These are phyloP conservation scores for Takashimella tepidaria DNA, from an alignment of 1,284 basidiomycete genomes.

Conservation along the genomic window DNA sequence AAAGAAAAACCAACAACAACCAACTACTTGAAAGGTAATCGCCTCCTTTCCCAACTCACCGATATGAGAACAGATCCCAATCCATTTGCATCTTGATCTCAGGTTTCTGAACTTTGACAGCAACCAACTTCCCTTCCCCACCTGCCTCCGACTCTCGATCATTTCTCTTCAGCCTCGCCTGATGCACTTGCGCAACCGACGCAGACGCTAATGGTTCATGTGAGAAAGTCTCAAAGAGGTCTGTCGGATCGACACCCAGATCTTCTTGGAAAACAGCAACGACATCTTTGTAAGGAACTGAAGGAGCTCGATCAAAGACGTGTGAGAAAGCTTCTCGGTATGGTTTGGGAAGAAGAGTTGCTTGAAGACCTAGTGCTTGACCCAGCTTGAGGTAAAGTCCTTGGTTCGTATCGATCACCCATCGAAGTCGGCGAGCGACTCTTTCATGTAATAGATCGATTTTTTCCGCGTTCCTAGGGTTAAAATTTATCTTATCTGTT, in stretches of 20 bases:
- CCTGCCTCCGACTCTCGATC: constrained; percentile 16
- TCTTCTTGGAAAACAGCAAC: constrained; percentile 64
- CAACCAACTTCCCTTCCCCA: constrained; percentile 54
- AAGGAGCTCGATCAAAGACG: constrained; percentile 80
- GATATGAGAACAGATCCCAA: constrained; percentile 60
- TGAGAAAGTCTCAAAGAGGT: constrained; percentile 72
- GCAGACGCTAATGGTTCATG: constrained; percentile 71
- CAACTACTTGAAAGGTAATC: not conserved
- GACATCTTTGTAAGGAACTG: constrained; percentile 67
- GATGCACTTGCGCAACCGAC: constrained; percentile 83
- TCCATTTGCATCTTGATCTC: constrained; percentile 77
- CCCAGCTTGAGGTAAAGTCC: constrained; percentile 89
- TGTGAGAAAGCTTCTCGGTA: constrained; percentile 74
- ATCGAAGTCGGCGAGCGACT: constrained; percentile 68
- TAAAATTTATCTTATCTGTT: constrained; percentile 73
- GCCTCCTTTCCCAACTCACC: constrained; percentile 17
- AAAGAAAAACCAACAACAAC: too few relatives aligned
- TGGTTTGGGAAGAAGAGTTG: constrained; percentile 70
- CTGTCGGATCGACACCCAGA: constrained; percentile 61
- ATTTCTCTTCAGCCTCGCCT: constrained; percentile 56
- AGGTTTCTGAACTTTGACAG: constrained; percentile 89
- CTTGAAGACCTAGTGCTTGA: constrained; percentile 63
- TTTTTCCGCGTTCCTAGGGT: constrained; percentile 56
- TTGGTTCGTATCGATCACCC: constrained; percentile 70
- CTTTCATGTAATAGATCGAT: constrained; percentile 75